phyloP scores from a whole-genome alignment of 2,329 filamentous ascomycete genomes.

The Aspergillus sclerotialis region DNA sequence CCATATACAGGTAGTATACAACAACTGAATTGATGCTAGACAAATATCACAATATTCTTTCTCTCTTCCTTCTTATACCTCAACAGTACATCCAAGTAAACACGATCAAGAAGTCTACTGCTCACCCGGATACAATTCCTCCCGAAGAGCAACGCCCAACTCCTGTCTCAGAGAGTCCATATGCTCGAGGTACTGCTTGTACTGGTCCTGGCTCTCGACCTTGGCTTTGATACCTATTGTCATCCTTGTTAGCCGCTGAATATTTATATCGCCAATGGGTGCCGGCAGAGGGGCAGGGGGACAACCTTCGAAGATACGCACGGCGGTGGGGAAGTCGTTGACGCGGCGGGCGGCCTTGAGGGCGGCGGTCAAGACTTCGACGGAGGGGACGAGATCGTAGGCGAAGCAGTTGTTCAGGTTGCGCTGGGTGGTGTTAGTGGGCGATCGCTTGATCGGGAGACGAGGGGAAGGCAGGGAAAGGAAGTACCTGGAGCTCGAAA shows the following conservation, averaged over 20 bases:
- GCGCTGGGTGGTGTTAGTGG: constrained; percentile 47
- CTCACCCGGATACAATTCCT: constrained; percentile 74
- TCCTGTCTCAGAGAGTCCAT: constrained; percentile 90
- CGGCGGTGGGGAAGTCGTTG: constrained; percentile 97
- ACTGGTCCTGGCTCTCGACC: constrained; percentile 97
- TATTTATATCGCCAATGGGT: no score
- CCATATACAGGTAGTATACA: no score
- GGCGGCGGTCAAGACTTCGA: constrained; percentile 82
- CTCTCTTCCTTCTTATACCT: no score
- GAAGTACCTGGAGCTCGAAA: constrained; percentile 93
- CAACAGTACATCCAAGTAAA: no score
- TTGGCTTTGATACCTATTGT: constrained; percentile 97
- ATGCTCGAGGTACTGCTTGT: constrained; percentile 89
- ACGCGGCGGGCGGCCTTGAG: constrained; percentile 91
- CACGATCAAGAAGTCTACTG: no score
- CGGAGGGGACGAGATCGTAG: constrained; percentile 97
- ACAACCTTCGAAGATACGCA: constrained; percentile 97
- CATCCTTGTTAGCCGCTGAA: no score
- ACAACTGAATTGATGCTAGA: no score
- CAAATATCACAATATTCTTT: no score
- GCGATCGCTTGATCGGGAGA: constrained; percentile 8
- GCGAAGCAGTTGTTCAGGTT: constrained; percentile 99
- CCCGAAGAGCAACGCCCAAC: constrained; percentile 83
- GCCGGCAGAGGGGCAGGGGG: constrained; percentile 1
- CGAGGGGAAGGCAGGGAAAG: constrained; percentile 12